Conservation (phyloP, 805 yeast species). For the Wickerhamiella nectarea region DNA sequence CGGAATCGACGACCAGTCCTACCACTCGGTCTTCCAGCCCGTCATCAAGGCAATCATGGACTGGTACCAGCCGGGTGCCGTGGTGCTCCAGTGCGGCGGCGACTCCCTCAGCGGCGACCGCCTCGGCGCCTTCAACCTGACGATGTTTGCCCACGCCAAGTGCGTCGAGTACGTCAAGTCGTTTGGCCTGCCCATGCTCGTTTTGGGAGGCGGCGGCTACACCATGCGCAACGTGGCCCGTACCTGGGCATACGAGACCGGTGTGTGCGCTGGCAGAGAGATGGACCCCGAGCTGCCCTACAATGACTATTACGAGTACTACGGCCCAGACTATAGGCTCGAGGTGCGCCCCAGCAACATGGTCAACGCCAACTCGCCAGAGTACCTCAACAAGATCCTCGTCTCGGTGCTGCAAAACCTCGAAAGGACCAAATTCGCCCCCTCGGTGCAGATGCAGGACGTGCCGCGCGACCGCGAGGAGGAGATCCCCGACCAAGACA, state of each 20-base stretch:
- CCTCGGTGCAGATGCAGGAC: slow-evolving; percentile 86
- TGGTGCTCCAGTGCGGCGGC: slow-evolving; percentile 95
- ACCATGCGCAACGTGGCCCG: slow-evolving; percentile 92
- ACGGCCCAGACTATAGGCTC: slow-evolving; percentile 90
- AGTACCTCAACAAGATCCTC: slow-evolving; percentile 72
- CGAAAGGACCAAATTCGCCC: slow-evolving; percentile 87
- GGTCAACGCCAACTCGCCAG: slow-evolving; percentile 92
- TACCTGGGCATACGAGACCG: slow-evolving; percentile 92
- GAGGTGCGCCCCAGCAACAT: slow-evolving; percentile 92
- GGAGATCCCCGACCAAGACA: slow-evolving; percentile 75
- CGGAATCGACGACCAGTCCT: slow-evolving; percentile 89
- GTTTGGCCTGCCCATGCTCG: slow-evolving; percentile 80
- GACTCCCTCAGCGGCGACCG: slow-evolving; percentile 90
- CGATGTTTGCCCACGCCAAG: slow-evolving; percentile 88
- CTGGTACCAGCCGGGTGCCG: slow-evolving; percentile 84
- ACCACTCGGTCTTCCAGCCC: slow-evolving; percentile 56
- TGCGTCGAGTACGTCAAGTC: slow-evolving; percentile 83
- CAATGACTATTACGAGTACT: slow-evolving; percentile 93
- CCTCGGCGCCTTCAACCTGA: slow-evolving; percentile 83
- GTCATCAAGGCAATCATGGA: slow-evolving; percentile 75
- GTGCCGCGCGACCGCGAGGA: slow-evolving; percentile 87
- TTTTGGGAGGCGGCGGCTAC: slow-evolving; percentile 95
- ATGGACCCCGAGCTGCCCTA: slow-evolving; percentile 57
- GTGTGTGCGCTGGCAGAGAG: slow-evolving; percentile 50
- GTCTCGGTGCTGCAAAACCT: slow-evolving; percentile 63